Evolutionary conservation across 2,329 filamentous ascomycete genomes (phyloP).

Genomic region (Cladobotryum mycophilum): DNA sequence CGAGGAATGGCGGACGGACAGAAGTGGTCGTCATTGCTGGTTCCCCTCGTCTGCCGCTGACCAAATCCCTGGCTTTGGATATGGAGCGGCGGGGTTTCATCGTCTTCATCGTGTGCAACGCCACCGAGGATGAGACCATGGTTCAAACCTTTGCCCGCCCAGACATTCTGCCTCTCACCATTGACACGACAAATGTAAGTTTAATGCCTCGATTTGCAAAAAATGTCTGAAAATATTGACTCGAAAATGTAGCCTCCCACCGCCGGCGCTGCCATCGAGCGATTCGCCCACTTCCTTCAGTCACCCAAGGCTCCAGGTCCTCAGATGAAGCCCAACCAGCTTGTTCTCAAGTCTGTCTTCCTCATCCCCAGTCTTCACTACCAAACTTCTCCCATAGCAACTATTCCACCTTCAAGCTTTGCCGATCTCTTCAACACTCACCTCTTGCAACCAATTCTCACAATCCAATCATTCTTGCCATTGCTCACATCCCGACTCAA

Average conservation of each 20-base stretch:
- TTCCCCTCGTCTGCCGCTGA: constrained; percentile 77
- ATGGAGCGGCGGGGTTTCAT: constrained; percentile 89
- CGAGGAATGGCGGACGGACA: constrained; percentile 73
- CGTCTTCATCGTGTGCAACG: constrained; percentile 82
- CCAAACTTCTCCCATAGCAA: constrained; percentile 76
- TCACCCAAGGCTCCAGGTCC: constrained; percentile 70
- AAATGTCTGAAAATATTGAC: neutral
- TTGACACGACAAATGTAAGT: constrained; percentile 76
- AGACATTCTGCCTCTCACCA: constrained; percentile 74
- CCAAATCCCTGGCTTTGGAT: constrained; percentile 75
- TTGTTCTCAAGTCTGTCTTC: constrained; percentile 73
- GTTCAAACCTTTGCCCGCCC: constrained; percentile 70
- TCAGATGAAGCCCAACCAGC: constrained; percentile 66
- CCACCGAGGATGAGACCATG: constrained; percentile 74
- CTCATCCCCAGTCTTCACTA: constrained; percentile 78
- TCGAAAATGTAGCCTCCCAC: constrained; percentile 50
- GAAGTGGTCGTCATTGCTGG: constrained; percentile 87
- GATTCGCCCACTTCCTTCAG: constrained; percentile 65
- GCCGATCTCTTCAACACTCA: constrained; percentile 90
- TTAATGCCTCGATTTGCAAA: neutral
- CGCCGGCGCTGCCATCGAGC: constrained; percentile 62
- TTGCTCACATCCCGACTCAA: constrained; percentile 60
- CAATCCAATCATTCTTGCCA: constrained; percentile 82
- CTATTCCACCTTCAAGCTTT: constrained; percentile 75
- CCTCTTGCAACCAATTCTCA: constrained; percentile 81